Evolutionary conservation across 2,329 filamentous ascomycete genomes (phyloP), one percentile per base, ranked within the genome.

Genomic region (Rhynchosporium agropyri): DNA sequence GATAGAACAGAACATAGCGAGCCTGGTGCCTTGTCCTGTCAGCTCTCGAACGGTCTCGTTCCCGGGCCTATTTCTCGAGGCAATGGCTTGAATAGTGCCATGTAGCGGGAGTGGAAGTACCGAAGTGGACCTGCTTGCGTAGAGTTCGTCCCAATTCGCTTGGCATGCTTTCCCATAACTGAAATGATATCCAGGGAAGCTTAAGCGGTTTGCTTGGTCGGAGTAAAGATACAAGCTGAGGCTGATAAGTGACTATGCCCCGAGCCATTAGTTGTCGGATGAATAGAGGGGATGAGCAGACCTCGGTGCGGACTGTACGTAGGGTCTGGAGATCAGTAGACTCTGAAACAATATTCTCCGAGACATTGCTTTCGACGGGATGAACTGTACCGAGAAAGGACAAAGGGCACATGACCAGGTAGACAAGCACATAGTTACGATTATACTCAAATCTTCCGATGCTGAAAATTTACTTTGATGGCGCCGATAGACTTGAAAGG

Each of bases 171-270:
- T 36, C 28, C 26, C 26, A 12, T 8, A 53, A 7, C 50, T 20
- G 33, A n/a, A 38, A 36, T 53, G 50, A 53, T 53, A 38, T 53
- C 33, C 50, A 53, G 50, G 33, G 20, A 10, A 12, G 50, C 26
- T 20, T 26, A 8, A 40, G 33, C 33, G n/a, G n/a, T 53, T 53
- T 33, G 50, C 36, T 33, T 53, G 20, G 2, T 38, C 20, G 38
- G 12, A 36, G n/a, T 15, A 31, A 29, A 28, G 33, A 40, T 40
- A 15, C 33, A n/a, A 40, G 33, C 20, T 40, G 20, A 38, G 28
- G 42, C 28, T 57, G 40, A 46, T 26, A 33, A 46, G 54, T 20
- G 26, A 31, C 13, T n/a, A 28, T 43, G 13, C 20, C 20, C 20
- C 26, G 15, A 12, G 15, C 31, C 40, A 40, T 57, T 40, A 13